Evolutionary conservation across 1,284 basidiomycete species (phyloP), one percentile per base, ranked within the genome.

Genomic region (Rhodotorula sp.): DNA sequence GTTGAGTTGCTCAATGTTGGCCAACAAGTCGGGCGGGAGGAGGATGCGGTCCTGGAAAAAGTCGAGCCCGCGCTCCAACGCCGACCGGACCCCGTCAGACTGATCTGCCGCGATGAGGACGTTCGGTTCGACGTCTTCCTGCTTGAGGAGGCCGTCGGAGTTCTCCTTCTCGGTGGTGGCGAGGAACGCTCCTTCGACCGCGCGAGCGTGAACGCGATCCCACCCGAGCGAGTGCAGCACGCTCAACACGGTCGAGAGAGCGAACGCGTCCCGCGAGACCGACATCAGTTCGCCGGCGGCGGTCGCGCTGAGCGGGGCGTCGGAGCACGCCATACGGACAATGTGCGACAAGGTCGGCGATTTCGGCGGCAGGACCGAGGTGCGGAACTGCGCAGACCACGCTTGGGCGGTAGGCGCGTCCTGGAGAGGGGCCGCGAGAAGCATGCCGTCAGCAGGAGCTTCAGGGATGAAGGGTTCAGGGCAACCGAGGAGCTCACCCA

Each of bases 31-130:
- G 3, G 74, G 67, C n/a, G 74, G 69, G 18, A 75, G 69, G 56
- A 75, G 46, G 31, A 76, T 63, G 10, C 70, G 65, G 39, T 76
- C 68, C 71, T 73, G 67, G 60, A 69, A 74, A 57, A 72, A 76
- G 16, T 74, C 65, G 26, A 71, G 29, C 3, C 72, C 74, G 4
- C 65, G 63, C 23, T 68, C 62, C n/a, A 76, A 39, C 23, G 70
- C 67, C 4, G 63, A 59, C 47, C 61, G 31, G 5, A 54, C 66
- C 52, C 47, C 23, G 21, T 64, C 68, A n/a, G 23, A 29, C 52
- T 26, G 57, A 10, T 70, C 65, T 1, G 23, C 16, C 10, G 20
- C 46, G 26, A 29, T 52, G 49, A 48, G 43, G 26, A 64, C 58
- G 15, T 43, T 51, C 21, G 29, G 57, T 21, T 58, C 31, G 57